phyloP scores from a whole-genome alignment of 1,284 basidiomycete genomes.

The Puccinia novopanici region DNA sequence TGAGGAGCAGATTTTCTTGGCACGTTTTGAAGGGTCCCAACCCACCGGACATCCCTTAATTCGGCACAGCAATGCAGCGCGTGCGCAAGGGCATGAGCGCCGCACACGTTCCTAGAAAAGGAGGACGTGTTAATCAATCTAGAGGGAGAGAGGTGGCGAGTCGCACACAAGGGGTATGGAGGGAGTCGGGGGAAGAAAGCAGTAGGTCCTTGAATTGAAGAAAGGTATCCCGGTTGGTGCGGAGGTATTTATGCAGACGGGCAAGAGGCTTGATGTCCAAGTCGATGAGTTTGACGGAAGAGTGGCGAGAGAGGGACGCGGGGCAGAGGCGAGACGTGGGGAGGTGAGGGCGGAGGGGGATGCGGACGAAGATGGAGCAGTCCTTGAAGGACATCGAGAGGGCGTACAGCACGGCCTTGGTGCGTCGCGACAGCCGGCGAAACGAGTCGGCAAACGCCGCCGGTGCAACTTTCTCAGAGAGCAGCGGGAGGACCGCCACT shows the following conservation, averaged over 20 bases:
- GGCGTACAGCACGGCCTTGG: constrained; percentile 29
- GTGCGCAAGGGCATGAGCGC: too few species aligned
- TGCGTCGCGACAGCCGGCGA: neutral
- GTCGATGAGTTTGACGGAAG: constrained; percentile 37
- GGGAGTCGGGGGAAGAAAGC: neutral
- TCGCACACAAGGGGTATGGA: neutral
- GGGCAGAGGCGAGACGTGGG: neutral
- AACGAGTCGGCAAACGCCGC: neutral
- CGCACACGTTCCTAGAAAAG: too few species aligned
- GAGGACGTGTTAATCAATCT: too few species aligned
- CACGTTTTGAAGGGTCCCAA: too few species aligned
- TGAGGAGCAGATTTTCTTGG: too few species aligned
- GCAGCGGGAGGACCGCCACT: neutral
- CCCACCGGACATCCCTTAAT: too few species aligned
- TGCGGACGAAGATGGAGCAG: constrained; percentile 37
- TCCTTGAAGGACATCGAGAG: constrained; percentile 43
- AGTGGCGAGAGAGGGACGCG: neutral
- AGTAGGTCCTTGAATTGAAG: neutral
- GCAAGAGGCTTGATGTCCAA: constrained; percentile 39
- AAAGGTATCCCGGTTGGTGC: neutral
- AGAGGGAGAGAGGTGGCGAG: neutral
- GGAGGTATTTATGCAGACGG: constrained; percentile 25
- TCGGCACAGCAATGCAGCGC: too few species aligned
- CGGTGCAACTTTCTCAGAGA: neutral
- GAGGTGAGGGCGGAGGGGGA: neutral